These are phyloP conservation scores for Globisporangium nodosum DNA, from an alignment of 352 stramenopile species.

Conservation along the genomic window DNA sequence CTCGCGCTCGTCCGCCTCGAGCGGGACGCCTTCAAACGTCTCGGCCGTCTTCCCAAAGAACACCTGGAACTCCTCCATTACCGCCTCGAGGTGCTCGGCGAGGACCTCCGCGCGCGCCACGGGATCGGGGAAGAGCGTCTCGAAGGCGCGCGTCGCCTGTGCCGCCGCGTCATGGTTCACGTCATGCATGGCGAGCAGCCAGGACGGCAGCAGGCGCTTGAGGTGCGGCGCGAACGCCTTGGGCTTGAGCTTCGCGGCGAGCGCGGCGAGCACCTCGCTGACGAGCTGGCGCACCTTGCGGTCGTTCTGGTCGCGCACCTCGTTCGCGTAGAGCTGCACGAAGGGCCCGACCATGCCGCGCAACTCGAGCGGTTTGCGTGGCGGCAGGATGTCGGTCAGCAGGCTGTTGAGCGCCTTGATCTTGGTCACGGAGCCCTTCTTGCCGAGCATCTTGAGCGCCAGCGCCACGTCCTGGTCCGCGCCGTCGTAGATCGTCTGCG, in stretches of 20 bases:
- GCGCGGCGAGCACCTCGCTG: conserved; percentile 63
- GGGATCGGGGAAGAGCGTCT: conserved; percentile 38
- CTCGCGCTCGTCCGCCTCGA: conserved; percentile 62
- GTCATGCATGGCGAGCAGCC: conserved; percentile 81
- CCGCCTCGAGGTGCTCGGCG: conserved; percentile 28
- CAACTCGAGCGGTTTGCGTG: conserved; percentile 47
- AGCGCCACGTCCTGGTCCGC: conserved; percentile 70
- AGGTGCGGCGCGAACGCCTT: conserved; percentile 67
- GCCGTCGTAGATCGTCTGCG: conserved; percentile 69
- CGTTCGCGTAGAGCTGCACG: conserved; percentile 69
- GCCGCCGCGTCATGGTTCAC: conserved; percentile 46
- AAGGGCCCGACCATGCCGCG: conserved; percentile 73
- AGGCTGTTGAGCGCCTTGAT: conserved; percentile 73
- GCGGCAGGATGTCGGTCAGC: conserved; percentile 50
- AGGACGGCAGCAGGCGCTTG: conserved; percentile 67
- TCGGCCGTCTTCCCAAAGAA: conserved; percentile 62
- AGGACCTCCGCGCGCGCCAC: conserved; percentile 27
- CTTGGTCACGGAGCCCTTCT: conserved; percentile 80
- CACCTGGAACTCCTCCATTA: conserved; percentile 58
- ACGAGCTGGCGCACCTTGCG: conserved; percentile 71
- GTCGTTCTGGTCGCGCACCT: conserved; percentile 84
- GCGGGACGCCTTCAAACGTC: conserved; percentile 50
- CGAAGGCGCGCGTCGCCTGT: conserved; percentile 44
- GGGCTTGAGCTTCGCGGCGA: conserved; percentile 38
- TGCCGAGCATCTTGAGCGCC: conserved; percentile 81